phyloP scores from a whole-genome alignment of 192 early-diverging fungal species.

The Globomyces pollinis-pini region DNA sequence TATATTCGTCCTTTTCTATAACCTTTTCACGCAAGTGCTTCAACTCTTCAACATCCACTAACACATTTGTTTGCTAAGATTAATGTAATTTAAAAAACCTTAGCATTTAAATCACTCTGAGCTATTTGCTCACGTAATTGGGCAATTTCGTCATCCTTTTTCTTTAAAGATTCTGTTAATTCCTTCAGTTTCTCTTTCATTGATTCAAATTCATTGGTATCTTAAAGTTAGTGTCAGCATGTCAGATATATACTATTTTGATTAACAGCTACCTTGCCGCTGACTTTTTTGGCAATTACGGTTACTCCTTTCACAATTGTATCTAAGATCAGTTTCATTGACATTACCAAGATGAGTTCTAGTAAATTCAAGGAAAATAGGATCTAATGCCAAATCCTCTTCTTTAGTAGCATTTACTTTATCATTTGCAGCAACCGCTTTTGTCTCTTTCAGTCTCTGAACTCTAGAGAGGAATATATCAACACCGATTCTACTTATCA shows the following conservation, averaged over 20 bases:
- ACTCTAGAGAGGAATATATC: constrained; percentile 81
- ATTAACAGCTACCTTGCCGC: not conserved
- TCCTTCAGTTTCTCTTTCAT: constrained; percentile 13
- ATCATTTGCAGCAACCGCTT: constrained; percentile 43
- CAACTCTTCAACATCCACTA: not conserved
- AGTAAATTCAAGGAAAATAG: not conserved
- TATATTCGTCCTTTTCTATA: constrained; percentile 11
- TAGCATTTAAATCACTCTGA: not conserved
- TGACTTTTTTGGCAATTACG: constrained; percentile 11
- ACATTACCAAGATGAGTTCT: constrained; percentile 13
- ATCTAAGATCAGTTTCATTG: constrained; percentile 18
- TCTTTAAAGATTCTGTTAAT: constrained; percentile 19
- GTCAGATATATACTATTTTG: not conserved
- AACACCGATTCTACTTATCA: constrained; percentile 74
- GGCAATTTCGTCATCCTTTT: constrained; percentile 19
- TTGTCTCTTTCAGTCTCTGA: constrained; percentile 80
- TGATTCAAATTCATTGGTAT: too few species aligned
- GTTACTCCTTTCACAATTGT: not conserved
- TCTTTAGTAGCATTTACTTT: constrained; percentile 47
- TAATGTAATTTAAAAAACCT: not conserved
- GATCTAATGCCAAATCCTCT: constrained; percentile 9
- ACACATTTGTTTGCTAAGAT: not conserved
- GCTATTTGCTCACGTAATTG: constrained; percentile 2
- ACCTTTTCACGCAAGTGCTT: constrained; percentile 9
- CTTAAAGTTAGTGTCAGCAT: too few species aligned